Conservation (phyloP, 1,139 yeast genomes). For the Pneumocystis oryctolagi region DNA sequence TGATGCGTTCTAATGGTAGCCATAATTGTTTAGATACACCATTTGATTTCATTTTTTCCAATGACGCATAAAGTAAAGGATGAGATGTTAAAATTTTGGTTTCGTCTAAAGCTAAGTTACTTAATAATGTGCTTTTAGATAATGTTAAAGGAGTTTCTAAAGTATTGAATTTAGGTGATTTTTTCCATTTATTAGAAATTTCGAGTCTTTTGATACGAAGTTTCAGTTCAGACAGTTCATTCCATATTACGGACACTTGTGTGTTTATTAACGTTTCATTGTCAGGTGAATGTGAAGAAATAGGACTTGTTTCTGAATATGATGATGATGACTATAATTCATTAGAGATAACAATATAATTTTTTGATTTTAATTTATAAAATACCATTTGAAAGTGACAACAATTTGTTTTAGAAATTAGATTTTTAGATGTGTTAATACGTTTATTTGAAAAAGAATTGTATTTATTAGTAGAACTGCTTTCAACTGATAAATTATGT, state of each 20-base stretch:
- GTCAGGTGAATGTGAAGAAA: not conserved
- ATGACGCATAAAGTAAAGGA: not conserved
- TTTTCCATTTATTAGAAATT: not conserved
- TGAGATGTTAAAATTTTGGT: not conserved
- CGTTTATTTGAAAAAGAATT: not conserved
- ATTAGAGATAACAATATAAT: not conserved
- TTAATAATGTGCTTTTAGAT: not conserved
- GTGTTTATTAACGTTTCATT: not conserved
- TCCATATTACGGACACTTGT: not conserved
- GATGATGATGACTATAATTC: not conserved
- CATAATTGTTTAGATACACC: slow-evolving; percentile 1
- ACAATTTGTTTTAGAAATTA: not conserved
- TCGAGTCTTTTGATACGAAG: not conserved
- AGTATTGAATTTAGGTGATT: not conserved
- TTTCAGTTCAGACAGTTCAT: not conserved
- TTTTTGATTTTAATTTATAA: not conserved
- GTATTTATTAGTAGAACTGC: not conserved
- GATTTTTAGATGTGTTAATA: not conserved
- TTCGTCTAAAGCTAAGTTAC: not conserved
- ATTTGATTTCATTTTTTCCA: not conserved
- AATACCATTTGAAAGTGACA: not conserved
- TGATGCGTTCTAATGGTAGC: not conserved
- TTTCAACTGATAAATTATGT: not conserved
- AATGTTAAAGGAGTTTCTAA: not conserved
- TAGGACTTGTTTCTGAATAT: not conserved